These are phyloP conservation scores for Ramichloridium luteum DNA, from an alignment of 2,329 filamentous ascomycete genomes.

Conservation along the genomic window DNA sequence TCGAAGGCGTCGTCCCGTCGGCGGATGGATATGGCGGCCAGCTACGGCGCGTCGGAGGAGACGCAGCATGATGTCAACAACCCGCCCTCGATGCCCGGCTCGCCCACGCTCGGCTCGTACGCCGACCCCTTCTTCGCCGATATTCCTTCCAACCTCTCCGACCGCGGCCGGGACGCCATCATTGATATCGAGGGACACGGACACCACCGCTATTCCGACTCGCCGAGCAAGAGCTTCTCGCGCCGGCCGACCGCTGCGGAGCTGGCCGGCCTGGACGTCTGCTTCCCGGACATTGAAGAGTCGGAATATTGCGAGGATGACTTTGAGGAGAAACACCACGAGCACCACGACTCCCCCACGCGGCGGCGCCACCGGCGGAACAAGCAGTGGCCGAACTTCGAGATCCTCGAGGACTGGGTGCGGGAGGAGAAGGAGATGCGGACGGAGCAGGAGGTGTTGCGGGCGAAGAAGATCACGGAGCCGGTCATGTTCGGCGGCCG, in stretches of 20 bases:
- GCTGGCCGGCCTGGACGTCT: conserved; percentile 74
- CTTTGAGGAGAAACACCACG: conserved; percentile 6
- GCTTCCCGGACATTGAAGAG: conserved; percentile 53
- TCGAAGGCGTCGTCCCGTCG: conserved; percentile 18
- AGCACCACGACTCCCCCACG: conserved; percentile 7
- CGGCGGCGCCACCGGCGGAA: conserved; percentile 45
- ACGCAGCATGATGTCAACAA: conserved; percentile 48
- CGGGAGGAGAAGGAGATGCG: conserved; percentile 78
- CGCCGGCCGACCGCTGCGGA: conserved; percentile 44
- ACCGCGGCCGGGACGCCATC: conserved; percentile 29
- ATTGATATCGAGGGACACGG: conserved; percentile 35
- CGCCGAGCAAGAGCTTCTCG: conserved; percentile 29
- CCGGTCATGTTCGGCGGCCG: conserved; percentile 85
- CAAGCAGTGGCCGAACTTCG: conserved; percentile 73
- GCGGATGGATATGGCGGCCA: conserved; percentile 8
- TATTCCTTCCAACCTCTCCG: conserved; percentile 36
- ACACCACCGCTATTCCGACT: conserved; percentile 20
- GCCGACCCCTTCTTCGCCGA: conserved; percentile 59
- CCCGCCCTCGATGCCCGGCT: conserved; percentile 49
- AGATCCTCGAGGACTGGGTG: conserved; percentile 78
- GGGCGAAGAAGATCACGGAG: conserved; percentile 85
- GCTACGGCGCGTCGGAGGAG: conserved; percentile 7
- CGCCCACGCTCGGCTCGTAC: conserved; percentile 43
- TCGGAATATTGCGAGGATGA: conserved; percentile 22
- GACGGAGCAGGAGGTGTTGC: conserved; percentile 56